Percentiles rank a stretch among this genome's conserved stretches.
phyloP scores from a whole-genome alignment of 139 green algal species.

The Chlorella sp. region DNA sequence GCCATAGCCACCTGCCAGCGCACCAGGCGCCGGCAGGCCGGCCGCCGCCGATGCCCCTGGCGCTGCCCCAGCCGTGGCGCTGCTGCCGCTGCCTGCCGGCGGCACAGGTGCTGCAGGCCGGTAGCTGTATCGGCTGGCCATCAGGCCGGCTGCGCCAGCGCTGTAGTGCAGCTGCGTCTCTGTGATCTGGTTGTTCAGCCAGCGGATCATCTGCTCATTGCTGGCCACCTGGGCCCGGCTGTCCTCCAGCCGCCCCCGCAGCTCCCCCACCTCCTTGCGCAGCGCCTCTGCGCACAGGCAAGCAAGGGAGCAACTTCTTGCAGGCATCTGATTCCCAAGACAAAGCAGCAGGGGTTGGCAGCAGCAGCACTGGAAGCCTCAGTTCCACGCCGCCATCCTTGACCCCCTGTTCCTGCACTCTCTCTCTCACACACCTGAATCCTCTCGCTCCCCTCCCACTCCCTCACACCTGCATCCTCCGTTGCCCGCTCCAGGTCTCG shows the following conservation, averaged over 20 bases:
- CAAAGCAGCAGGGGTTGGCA: too few relatives aligned
- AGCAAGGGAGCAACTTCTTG: too few relatives aligned
- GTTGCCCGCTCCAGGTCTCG: slow-evolving; percentile 28
- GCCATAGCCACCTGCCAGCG: background rate
- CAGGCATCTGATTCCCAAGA: too few relatives aligned
- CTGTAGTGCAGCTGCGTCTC: slow-evolving; percentile 70
- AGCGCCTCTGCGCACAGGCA: background rate
- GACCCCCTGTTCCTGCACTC: too few relatives aligned
- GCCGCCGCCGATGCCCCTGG: too few relatives aligned
- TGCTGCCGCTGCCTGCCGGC: background rate
- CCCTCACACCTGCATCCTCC: slow-evolving; percentile 20
- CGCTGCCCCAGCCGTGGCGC: background rate
- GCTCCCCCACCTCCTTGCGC: slow-evolving; percentile 58
- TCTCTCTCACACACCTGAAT: too few relatives aligned
- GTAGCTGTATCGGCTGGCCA: slow-evolving; percentile 60
- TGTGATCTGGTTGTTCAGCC: slow-evolving; percentile 93
- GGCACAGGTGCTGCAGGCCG: slow-evolving; percentile 29
- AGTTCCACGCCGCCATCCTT: too few relatives aligned
- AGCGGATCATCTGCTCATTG: slow-evolving; percentile 96
- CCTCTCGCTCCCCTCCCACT: background rate
- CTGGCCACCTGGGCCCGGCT: slow-evolving; percentile 57
- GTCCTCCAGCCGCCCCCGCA: slow-evolving; percentile 86
- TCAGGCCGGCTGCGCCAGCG: slow-evolving; percentile 38
- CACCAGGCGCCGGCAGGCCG: background rate
- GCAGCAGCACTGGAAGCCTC: too few relatives aligned